These are phyloP conservation scores for Pseudonectria foliicola DNA, from an alignment of 2,329 filamentous ascomycete genomes.

Conservation along the genomic window DNA sequence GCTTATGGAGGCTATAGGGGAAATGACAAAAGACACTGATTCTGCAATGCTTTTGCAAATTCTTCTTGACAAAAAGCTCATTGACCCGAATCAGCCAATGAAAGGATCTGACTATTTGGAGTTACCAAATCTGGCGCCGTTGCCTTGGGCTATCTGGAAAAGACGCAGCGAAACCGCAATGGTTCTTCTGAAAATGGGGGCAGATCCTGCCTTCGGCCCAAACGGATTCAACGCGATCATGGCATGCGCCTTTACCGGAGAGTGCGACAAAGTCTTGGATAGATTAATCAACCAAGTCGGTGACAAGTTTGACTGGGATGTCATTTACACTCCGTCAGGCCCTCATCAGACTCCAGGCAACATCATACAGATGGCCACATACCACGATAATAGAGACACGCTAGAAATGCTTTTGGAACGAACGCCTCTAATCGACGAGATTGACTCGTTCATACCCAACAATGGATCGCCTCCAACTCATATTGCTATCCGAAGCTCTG, in stretches of 20 bases:
- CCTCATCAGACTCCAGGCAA: constrained; percentile 8
- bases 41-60: constrained; percentile 5
- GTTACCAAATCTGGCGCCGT: constrained; percentile 4
- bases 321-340: constrained; percentile 1
- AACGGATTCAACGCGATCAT: constrained; percentile 10
- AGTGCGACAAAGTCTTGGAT: constrained; percentile 9
- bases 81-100: constrained; percentile 10
- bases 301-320: constrained; percentile 11
- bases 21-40: constrained; percentile 1
- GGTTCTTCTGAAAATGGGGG: constrained; percentile 11
- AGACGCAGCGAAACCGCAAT: constrained; percentile 5
- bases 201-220: constrained; percentile 10
- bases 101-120: background rate
- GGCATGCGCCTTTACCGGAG: constrained; percentile 7
- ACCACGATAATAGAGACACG: constrained; percentile 5
- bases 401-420: constrained; percentile 10
- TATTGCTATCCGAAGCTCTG: constrained; percentile 11
- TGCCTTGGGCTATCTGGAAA: constrained; percentile 8
- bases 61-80: constrained; percentile 7
- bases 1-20: constrained; percentile 7
- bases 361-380: constrained; percentile 17
- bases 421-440: constrained; percentile 5
- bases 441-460: constrained; percentile 7
- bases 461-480: constrained; percentile 13
- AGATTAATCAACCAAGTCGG: constrained; percentile 8